Evolutionary conservation across 2,329 filamentous ascomycete genomes (phyloP).

Genomic region (Dothistroma septosporum): DNA sequence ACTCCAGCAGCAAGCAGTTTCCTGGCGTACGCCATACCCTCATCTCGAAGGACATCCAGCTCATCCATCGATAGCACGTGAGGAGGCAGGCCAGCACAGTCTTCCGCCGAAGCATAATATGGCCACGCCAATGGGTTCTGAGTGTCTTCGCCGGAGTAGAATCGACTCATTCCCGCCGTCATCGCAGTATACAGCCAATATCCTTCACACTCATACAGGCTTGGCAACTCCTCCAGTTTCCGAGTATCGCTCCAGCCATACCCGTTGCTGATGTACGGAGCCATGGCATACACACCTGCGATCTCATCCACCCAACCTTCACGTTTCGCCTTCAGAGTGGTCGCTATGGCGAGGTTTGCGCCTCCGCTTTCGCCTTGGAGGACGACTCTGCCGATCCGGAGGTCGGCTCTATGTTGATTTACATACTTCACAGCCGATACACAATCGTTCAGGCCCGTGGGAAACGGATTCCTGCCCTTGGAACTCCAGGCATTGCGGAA

Average conservation of each 20-base stretch:
- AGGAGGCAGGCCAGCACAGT: constrained; percentile 31
- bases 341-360: constrained; percentile 30
- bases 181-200: constrained; percentile 22
- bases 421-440: constrained; percentile 27
- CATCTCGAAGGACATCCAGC: constrained; percentile 32
- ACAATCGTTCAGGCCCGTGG: constrained; percentile 32
- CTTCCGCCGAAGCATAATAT: constrained; percentile 28
- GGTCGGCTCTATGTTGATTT: constrained; percentile 18
- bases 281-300: constrained; percentile 27
- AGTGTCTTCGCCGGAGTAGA: constrained; percentile 24
- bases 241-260: constrained; percentile 19
- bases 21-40: constrained; percentile 29
- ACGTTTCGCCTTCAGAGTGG: constrained; percentile 27
- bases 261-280: constrained; percentile 28
- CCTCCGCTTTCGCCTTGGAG: constrained; percentile 33
- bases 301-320: constrained; percentile 29
- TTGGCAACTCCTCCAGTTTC: constrained; percentile 27
- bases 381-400: constrained; percentile 28
- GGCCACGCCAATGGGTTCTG: constrained; percentile 32
- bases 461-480: constrained; percentile 27
- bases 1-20: constrained; percentile 29
- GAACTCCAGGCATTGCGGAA: constrained; percentile 32
- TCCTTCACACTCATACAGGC: constrained; percentile 28
- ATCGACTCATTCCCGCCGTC: constrained; percentile 21
- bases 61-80: constrained; percentile 30